phyloP scores from a whole-genome alignment of 192 early-diverging fungal genomes.

The Anaeromyces robustus region DNA sequence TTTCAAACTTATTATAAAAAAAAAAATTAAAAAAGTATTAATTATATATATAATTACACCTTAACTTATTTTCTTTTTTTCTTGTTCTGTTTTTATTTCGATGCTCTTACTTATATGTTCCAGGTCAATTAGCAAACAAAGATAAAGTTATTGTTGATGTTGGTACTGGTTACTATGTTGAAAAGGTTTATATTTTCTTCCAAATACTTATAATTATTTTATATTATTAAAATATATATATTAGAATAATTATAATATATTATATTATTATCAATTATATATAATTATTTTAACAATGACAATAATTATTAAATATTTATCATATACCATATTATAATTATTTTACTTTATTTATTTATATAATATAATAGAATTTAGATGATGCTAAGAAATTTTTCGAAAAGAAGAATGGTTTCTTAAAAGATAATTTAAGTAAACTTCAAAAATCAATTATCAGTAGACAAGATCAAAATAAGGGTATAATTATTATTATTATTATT shows the following conservation, averaged over 20 bases:
- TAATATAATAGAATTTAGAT: not conserved
- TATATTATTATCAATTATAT: too few species aligned
- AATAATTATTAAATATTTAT: too few species aligned
- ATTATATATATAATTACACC: not conserved
- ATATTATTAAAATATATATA: too few species aligned
- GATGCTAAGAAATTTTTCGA: not conserved
- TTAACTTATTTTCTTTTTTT: not conserved
- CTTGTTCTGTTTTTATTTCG: constrained; percentile 3
- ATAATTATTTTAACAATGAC: too few species aligned
- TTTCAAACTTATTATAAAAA: too few species aligned
- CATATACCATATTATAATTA: too few species aligned
- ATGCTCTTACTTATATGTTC: constrained; percentile 57
- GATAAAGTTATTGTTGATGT: constrained; percentile 86
- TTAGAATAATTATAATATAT: too few species aligned
- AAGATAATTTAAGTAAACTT: not conserved
- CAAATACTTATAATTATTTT: too few species aligned
- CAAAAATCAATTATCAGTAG: not conserved
- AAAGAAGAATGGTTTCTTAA: not conserved
- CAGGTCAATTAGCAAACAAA: constrained; percentile 64
- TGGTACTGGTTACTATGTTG: constrained; percentile 90
- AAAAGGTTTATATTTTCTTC: constrained; percentile 46
- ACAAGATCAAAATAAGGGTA: not conserved
- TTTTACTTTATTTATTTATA: too few species aligned
- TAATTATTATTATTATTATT: not conserved
- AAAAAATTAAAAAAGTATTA: too few species aligned